Evolutionary conservation across 2,329 filamentous ascomycete genomes (phyloP), one percentile per base, ranked within the genome.

Genomic region (Ophiocordyceps camponoti-leonardi): DNA sequence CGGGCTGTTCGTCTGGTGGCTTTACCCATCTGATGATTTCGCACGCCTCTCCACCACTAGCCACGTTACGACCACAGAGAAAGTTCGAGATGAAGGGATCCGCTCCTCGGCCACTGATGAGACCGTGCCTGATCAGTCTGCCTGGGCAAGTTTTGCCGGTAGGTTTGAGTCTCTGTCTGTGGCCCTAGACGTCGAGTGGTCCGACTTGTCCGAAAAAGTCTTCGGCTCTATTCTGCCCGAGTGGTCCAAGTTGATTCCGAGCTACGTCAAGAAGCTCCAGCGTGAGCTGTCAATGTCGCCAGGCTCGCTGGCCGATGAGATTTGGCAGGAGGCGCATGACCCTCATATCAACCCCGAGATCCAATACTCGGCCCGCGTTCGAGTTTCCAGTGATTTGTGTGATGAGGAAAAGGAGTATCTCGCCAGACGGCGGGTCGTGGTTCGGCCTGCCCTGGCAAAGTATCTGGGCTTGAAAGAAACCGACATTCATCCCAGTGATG

Each of bases 251-350:
- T 59, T 77, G 40, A 67, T 95, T 18, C 88, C 88, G 0, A 79
- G 70, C 3, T 86, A 85, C 46, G 67, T 93, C 46, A 73, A 76
- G 49, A 95, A 94, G 61, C 72, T 96, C 31, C 87, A 94, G 58
- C 76, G 77, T 20, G 90, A 96, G 63, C 69, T 95, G 16, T 92
- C 86, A 31, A 82, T 92, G 77, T 77, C 82, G 0, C 84, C 86
- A 0, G 90, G 87, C 1, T 94, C 87, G 0, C 67, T 98, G 40
- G 86, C 90, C 13, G 83, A 93, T 56, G 85, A 95, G 53, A 92
- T 98, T 48, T 96, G 92, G 92, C 70, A 72, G 51, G 90, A 96
- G 55, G 86, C 92, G 1, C 83, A 87, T 47, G 85, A 96, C 57
- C 78, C 87, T 0, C 69, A 77, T 43, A 69, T 84, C 50, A 86